Conservation (phyloP, 1,139 yeast species). For the Pichia norvegensis region DNA sequence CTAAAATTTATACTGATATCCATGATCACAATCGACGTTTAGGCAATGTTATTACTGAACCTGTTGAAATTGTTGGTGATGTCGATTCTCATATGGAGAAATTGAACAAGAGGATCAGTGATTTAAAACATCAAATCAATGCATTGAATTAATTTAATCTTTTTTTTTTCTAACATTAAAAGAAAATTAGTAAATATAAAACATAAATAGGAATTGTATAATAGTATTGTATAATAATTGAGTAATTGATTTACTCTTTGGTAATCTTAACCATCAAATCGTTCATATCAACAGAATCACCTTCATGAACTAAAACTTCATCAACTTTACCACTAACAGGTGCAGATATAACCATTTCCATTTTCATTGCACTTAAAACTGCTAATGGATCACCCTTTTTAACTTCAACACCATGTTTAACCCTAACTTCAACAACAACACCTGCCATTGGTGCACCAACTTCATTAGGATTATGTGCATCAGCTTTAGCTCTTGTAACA, state of each 20-base stretch:
- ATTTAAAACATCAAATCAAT: not conserved
- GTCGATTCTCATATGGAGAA: not conserved
- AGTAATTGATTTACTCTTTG: constrained; percentile 20
- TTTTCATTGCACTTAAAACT: constrained; percentile 96
- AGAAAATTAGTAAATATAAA: not conserved
- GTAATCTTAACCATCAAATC: constrained; percentile 59
- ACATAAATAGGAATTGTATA: not conserved
- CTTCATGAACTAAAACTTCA: constrained; percentile 70
- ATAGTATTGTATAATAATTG: not conserved
- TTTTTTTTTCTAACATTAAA: not conserved
- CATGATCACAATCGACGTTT: constrained; percentile 3
- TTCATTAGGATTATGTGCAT: constrained; percentile 75
- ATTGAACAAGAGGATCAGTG: not conserved
- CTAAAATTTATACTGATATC: constrained; percentile 8
- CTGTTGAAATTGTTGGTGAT: not conserved
- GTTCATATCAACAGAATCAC: constrained; percentile 91
- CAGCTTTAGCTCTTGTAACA: constrained; percentile 85
- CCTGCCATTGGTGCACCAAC: constrained; percentile 99
- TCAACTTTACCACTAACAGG: constrained; percentile 81
- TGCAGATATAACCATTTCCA: constrained; percentile 98
- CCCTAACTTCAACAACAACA: constrained; percentile 90
- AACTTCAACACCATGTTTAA: constrained; percentile 77
- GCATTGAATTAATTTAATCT: not conserved
- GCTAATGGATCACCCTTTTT: constrained; percentile 96
- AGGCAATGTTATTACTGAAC: not conserved